Percentiles rank a stretch among this genome's conserved stretches.
Conservation (phyloP, 352 stramenopile genomes). For the Pythium dissotocum region DNA sequence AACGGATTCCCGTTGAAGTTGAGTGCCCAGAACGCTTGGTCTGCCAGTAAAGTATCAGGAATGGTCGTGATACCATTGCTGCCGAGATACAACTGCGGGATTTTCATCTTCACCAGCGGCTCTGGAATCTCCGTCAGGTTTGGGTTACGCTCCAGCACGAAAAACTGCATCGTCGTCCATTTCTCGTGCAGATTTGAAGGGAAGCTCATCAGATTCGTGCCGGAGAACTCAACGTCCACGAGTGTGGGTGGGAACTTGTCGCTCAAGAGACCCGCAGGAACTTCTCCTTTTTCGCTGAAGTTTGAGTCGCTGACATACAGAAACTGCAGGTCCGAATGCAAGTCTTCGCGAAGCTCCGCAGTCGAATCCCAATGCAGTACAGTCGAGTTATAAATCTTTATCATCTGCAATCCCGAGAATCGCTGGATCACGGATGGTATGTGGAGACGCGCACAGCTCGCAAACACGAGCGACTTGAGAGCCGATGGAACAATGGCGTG, state of each 20-base stretch:
- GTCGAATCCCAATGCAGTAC: slow-evolving; percentile 17
- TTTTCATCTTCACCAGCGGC: not conserved
- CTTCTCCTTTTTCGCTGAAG: not conserved
- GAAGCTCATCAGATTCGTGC: slow-evolving; percentile 14
- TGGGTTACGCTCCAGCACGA: slow-evolving; percentile 15
- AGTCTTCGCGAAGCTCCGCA: not conserved
- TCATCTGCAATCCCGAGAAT: slow-evolving; percentile 10
- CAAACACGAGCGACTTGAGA: slow-evolving; percentile 14
- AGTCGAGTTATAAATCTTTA: slow-evolving; percentile 29
- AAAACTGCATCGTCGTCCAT: slow-evolving; percentile 14
- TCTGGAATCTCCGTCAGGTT: slow-evolving; percentile 3
- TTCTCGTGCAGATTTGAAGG: not conserved
- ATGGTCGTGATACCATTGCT: slow-evolving; percentile 15
- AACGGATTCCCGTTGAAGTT: slow-evolving; percentile 13
- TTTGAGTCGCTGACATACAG: slow-evolving; percentile 18
- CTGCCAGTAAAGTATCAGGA: not conserved
- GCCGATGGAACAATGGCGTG: not conserved
- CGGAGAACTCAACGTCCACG: slow-evolving; percentile 20
- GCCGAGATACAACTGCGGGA: slow-evolving; percentile 13
- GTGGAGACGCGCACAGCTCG: slow-evolving; percentile 22
- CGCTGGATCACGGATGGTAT: slow-evolving; percentile 10
- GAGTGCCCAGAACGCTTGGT: slow-evolving; percentile 13
- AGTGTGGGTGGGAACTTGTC: slow-evolving; percentile 11
- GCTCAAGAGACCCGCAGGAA: slow-evolving; percentile 9
- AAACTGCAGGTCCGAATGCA: slow-evolving; percentile 13